Percentiles rank a stretch among this genome's conserved stretches.
phyloP scores from a whole-genome alignment of 176 grass and related monocot species.

The Bonia amplexicaulis region DNA sequence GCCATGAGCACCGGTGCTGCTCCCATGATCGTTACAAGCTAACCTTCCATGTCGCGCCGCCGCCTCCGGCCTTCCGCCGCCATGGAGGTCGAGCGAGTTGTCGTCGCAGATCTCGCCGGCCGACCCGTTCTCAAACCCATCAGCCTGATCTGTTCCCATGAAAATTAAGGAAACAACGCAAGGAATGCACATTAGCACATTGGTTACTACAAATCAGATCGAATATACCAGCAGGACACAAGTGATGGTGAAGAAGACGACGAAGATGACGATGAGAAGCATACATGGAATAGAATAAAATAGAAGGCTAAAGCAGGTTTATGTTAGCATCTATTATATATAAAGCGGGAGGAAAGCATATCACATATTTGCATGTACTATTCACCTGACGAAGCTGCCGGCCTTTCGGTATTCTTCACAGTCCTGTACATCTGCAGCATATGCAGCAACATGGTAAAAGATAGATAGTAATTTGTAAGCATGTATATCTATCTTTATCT shows the following conservation, averaged over 20 bases:
- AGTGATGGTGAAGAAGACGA: background rate
- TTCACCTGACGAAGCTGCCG: constrained; percentile 69
- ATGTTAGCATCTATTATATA: constrained; percentile 32
- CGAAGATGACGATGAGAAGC: background rate
- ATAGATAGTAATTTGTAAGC: constrained; percentile 9
- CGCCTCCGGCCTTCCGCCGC: constrained; percentile 8
- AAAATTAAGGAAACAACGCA: background rate
- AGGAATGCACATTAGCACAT: background rate
- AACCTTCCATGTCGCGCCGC: constrained; percentile 47
- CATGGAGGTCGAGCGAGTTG: constrained; percentile 43
- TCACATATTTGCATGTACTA: constrained; percentile 11
- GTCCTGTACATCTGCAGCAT: constrained; percentile 69
- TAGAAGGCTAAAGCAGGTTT: constrained; percentile 22
- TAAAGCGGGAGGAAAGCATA: constrained; percentile 31
- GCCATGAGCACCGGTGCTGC: constrained; percentile 26
- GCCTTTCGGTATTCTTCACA: constrained; percentile 75
- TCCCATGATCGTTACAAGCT: constrained; percentile 40
- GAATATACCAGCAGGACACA: constrained; percentile 12
- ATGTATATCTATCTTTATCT: background rate
- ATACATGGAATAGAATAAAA: constrained; percentile 29
- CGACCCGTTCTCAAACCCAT: constrained; percentile 59
- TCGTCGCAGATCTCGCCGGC: constrained; percentile 68
- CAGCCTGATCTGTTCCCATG: constrained; percentile 38
- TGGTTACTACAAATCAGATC: background rate
- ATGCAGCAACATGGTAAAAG: constrained; percentile 10